Base-by-base conservation (phyloP, 106 monocot genomes). In the Dactylorhiza incarnata region DNA sequence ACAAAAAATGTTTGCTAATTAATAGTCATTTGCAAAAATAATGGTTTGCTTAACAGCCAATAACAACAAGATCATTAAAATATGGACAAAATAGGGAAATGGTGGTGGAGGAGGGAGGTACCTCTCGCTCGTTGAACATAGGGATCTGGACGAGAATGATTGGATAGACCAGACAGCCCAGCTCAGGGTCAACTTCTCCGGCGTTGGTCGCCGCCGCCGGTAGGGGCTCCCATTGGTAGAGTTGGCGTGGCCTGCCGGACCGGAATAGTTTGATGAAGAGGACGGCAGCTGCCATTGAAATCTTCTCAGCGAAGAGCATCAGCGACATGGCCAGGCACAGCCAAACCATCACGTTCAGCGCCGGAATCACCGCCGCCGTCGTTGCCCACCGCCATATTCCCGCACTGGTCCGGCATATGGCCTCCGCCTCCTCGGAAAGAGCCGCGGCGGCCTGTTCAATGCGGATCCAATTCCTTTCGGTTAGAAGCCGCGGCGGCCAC, bases 111-210 rank as follows among this genome's bases (percentile, higher is more conserved):
- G n/a, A n/a, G n/a, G n/a, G n/a, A n/a, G n/a, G n/a, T n/a, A 68
- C 68, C 68, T 69, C 45, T 46, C 15, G 69, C 45, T 69, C 45
- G 17, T 45, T 69, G 45, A 69, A 69, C 69, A 69, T 69, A 8
- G 69, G 69, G 45, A 69, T 69, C 45, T 69, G 69, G 45, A 69
- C 69, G 7, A 69, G 69, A 17, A 69, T 24, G 12, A 46, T 10
- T 16, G 69, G 69, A 7, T 46, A 69, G 24, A 9, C 15, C 12
- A 6, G 24, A 69, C 17, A 46, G 7, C 17, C 44, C 2, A 46
- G 69, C n/a, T 69, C 69, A 0, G 16, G 69, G 45, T 69, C 69
- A 69, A 24, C 45, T 1, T 69, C n/a, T 5, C 17, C 69, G 19
- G 43, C 45, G 45, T 10, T 6, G 15, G 15, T 44, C 5, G 45